Base-by-base conservation (phyloP, 441 rosid genomes). In the Codiaeum variegatum region DNA sequence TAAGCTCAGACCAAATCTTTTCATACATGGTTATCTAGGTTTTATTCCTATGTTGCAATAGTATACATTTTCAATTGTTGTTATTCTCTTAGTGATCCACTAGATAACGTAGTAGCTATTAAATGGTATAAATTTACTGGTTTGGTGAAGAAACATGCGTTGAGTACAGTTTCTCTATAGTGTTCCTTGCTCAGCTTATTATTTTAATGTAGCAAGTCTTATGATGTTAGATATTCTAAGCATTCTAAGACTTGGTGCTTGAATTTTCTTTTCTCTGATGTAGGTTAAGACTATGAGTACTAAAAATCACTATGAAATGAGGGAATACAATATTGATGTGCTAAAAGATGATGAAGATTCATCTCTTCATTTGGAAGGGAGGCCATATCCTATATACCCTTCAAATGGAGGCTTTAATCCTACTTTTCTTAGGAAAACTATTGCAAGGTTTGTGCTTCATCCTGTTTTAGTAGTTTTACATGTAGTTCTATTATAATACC, bases 391-490 rank as follows among this genome's bases (percentile, higher is more conserved):
- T 24, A 49, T 12, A 23, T 31, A 24, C 83, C 96, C 98, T 74
- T 88, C 97, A 69, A 96, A 93, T 84, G 97, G 99, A 76, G 93
- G 94, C 75, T 75, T 89, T 82, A 86, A 82, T 72, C 88, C 98
- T 55, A 77, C 78, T 75, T 83, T 88, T 79, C 84, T 96, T 51
- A 79, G 93, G 79, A 86, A 88, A 61, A 74, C 80, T 80, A 87
- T 96, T 77, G 80, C 86, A 81, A 89, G 94, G 98, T 93, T 69
- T 49, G 83, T 81, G 34, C 61, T 66, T 49, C n/a, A 32, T 18
- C n/a, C 64, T 31, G 51, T 69, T 61, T 74, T 29, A 21, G 42
- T 58, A 59, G 24, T 71, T 72, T 77, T 46, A 16, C 12, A 3
- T 29, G 32, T 29, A 56, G 6, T 24, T 24, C 18, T 18, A 24